Evolutionary conservation across 164 flowering plant species (phyloP), one percentile per base, ranked within the genome.

Genomic region (Aristolochia californica): DNA sequence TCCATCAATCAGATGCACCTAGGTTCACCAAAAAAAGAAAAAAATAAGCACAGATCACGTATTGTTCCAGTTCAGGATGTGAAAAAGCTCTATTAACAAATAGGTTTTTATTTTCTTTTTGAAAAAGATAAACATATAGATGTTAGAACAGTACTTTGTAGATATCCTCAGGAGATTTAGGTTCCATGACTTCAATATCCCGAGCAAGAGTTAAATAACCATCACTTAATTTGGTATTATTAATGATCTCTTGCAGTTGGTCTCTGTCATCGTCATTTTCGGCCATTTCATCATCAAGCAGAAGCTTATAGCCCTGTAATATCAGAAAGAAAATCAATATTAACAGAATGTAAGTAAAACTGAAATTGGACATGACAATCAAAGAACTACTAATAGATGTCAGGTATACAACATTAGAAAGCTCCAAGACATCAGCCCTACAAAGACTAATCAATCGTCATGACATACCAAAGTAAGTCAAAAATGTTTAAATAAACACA

Each of bases 131-230:
- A 34, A 34, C 11, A 34, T 34, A 34, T 5, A 34, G 5, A 34
- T 34, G 9, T 34, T 34, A 34, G 40, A 34, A 3, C 10, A 34
- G 40, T 34, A 34, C 98, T 94, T 93, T 93, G 44, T 93, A 93
- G 43, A 93, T 87, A 66, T 93, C 97, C 66, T 93, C 98, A 15
- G 99, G 99, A 50, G 96, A 84, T 68, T 94, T 94, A 20, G 99
- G 79, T 74, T 94, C 97, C 99, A 94, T 94, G 68, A 90, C 99
- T 74, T 94, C 99, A 66, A 94, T 84, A 72, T 94, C 99, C 55
- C 95, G 96, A 56, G 99, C 99, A 74, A 94, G 93, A 38, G 87
- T 84, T 47, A 94, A 91, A 76, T 78, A 94, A 16, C 97, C 96
- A 75, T 90, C 99, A 80, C 83, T 94, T 66, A 94, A 57, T 64